Conservation (phyloP, 768 basidiomycete species). For the Stropharia rugosoannulata region DNA sequence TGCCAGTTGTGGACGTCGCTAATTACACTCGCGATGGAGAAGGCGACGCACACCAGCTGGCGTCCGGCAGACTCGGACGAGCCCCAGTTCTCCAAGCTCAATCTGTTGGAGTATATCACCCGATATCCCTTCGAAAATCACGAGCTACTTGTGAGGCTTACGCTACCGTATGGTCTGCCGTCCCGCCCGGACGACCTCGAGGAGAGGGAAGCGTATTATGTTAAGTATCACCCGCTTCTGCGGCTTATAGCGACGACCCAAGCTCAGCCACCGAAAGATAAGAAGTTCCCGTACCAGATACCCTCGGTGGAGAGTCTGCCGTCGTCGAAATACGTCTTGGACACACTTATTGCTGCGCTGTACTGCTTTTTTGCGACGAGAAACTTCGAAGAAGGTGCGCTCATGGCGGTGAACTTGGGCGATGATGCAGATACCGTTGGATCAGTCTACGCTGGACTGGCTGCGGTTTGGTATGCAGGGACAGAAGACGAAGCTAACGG, state of each 20-base stretch:
- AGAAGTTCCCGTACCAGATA: slow-evolving; percentile 24
- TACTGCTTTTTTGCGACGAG: slow-evolving; percentile 45
- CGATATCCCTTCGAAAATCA: slow-evolving; percentile 34
- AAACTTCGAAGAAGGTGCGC: slow-evolving; percentile 43
- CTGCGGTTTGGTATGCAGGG: slow-evolving; percentile 40
- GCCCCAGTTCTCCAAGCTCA: slow-evolving; percentile 32
- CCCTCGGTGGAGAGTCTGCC: slow-evolving; percentile 29
- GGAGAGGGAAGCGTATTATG: slow-evolving; percentile 33
- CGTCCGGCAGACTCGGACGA: too few species aligned
- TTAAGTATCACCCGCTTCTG: slow-evolving; percentile 37
- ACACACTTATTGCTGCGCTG: slow-evolving; percentile 40
- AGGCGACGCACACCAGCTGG: slow-evolving; percentile 7
- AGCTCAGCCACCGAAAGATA: slow-evolving; percentile 9
- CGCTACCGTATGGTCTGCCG: slow-evolving; percentile 24
- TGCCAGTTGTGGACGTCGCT: slow-evolving; percentile 39
- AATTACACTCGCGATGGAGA: slow-evolving; percentile 33
- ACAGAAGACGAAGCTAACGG: slow-evolving; percentile 18
- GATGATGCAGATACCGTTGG: slow-evolving; percentile 46
- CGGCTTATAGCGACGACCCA: slow-evolving; percentile 29
- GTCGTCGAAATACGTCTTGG: slow-evolving; percentile 39
- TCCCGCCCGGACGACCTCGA: slow-evolving; percentile 14
- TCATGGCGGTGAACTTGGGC: slow-evolving; percentile 44
- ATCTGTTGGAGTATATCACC: slow-evolving; percentile 35
- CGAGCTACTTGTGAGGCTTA: slow-evolving; percentile 30
- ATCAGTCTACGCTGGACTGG: slow-evolving; percentile 44